Base-by-base conservation (phyloP, 495 filamentous ascomycete species). In the Podospora pseudopauciseta region DNA sequence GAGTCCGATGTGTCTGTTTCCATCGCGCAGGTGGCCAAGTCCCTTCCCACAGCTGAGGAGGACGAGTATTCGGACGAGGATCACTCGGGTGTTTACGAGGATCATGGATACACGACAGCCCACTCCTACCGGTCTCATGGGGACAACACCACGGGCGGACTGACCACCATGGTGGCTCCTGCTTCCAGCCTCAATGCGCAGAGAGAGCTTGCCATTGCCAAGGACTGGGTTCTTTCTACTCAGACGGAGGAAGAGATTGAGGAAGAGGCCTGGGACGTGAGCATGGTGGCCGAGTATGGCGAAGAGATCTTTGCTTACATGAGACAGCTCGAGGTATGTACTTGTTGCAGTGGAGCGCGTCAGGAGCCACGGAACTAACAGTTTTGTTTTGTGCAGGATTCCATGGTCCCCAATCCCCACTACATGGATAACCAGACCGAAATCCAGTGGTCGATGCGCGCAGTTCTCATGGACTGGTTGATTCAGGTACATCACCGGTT, bases 401-500 rank as follows among this genome's bases (percentile, higher is more conserved):
- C 85, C 56, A 90, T 98, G 86, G 80, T 92, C 56, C 95, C 95
- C 0, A 91, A 94, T 74, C 84, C 91, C 2, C 87, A 94, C 73
- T 99, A 99, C 82, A 98, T 99, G 96, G 92, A 97, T 62, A 89
- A 90, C 64, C 95, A 99, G 76, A 87, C 89, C n/a, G 94, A 98
- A 78, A 94, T 99, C 65, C 92, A 96, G 77, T 98, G 96, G 96
- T 97, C 94, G 0, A 97, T 97, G 94, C 92, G 95, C 59, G 88
- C 94, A 11, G 92, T 98, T 58, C 87, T 99, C 64, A 96, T 98
- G 89, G 96, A 98, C 77, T 99, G 95, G 95, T 84, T 99, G 11
- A 89, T 97, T 56, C 94, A 98, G 76, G 95, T 99, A 23, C 95
- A 99, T 74, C 86, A 89, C 71, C 92, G 96, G 58, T 98, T 99